Evolutionary conservation across 2,329 filamentous ascomycete species (phyloP).

Genomic region (Claviceps paspali): DNA sequence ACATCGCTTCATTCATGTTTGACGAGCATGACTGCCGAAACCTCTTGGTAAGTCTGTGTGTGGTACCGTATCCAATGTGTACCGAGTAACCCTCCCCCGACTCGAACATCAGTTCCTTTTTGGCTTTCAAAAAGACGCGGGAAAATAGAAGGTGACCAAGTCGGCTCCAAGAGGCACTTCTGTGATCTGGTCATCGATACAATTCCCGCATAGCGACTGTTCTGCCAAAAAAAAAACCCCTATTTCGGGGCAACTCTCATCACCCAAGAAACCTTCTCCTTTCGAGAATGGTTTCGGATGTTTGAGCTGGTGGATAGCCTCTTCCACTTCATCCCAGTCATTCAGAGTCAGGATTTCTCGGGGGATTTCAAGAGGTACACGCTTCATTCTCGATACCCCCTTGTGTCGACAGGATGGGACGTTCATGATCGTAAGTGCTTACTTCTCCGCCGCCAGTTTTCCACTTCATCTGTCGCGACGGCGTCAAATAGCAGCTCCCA

Average conservation of each 20-base stretch:
- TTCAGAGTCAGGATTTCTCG: slow-evolving; percentile 32
- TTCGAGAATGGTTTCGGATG: slow-evolving; percentile 25
- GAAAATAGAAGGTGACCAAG: slow-evolving; percentile 49
- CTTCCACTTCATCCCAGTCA: slow-evolving; percentile 29
- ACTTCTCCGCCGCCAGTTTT: slow-evolving; percentile 20
- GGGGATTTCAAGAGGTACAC: slow-evolving; percentile 38
- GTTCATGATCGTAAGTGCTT: slow-evolving; percentile 8
- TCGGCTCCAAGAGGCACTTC: slow-evolving; percentile 25
- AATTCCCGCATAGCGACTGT: slow-evolving; percentile 44
- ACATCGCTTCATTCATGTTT: slow-evolving; percentile 64
- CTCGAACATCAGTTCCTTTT: background rate
- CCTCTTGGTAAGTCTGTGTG: slow-evolving; percentile 19
- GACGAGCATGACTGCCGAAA: slow-evolving; percentile 46
- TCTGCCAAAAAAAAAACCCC: slow-evolving; percentile 12
- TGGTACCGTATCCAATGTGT: too few relatives aligned
- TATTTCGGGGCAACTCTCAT: slow-evolving; percentile 10
- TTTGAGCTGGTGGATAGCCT: slow-evolving; percentile 16
- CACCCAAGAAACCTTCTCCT: slow-evolving; percentile 22
- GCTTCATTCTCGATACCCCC: background rate
- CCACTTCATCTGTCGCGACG: slow-evolving; percentile 15
- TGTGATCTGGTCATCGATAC: slow-evolving; percentile 53
- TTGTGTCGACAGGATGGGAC: background rate
- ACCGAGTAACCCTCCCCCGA: background rate
- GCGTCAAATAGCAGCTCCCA: slow-evolving; percentile 15
- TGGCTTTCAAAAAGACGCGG: slow-evolving; percentile 12